Conservation (phyloP, 106 monocot species). For the Dactylorhiza incarnata region DNA sequence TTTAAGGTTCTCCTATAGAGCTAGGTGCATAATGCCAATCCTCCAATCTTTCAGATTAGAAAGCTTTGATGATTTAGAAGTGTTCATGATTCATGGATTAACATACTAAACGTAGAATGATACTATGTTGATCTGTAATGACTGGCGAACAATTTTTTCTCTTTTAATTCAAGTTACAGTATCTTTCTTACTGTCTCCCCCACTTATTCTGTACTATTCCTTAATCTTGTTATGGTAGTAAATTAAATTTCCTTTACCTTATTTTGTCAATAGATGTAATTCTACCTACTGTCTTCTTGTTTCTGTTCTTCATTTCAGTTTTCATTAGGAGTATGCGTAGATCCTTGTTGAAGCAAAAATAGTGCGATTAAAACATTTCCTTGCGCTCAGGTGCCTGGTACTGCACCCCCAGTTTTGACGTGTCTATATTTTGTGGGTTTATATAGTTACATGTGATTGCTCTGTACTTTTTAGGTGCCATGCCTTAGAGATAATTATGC, state of each 20-base stretch:
- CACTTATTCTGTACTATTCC: neutral
- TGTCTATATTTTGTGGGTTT: neutral
- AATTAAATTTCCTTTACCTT: neutral
- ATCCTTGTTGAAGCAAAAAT: neutral
- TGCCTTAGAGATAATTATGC: slow-evolving; percentile 96
- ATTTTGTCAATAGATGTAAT: neutral
- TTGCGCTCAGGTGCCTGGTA: neutral
- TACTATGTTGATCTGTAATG: neutral
- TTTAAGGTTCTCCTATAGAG: neutral
- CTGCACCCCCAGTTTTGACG: neutral
- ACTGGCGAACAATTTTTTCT: neutral
- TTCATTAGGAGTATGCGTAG: neutral
- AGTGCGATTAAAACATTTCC: neutral
- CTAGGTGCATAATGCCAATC: neutral
- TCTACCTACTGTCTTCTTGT: neutral
- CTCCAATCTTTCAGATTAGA: neutral
- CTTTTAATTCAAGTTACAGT: neutral
- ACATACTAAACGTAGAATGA: neutral
- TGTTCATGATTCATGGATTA: neutral
- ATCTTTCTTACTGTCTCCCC: neutral
- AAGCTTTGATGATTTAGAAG: neutral
- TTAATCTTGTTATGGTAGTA: neutral
- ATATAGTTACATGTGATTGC: neutral
- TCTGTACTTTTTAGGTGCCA: slow-evolving; percentile 47
- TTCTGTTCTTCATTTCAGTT: neutral